Evolutionary conservation across 2,329 filamentous ascomycete genomes (phyloP), one percentile per base, ranked within the genome.

Genomic region (Colletotrichum sp.): DNA sequence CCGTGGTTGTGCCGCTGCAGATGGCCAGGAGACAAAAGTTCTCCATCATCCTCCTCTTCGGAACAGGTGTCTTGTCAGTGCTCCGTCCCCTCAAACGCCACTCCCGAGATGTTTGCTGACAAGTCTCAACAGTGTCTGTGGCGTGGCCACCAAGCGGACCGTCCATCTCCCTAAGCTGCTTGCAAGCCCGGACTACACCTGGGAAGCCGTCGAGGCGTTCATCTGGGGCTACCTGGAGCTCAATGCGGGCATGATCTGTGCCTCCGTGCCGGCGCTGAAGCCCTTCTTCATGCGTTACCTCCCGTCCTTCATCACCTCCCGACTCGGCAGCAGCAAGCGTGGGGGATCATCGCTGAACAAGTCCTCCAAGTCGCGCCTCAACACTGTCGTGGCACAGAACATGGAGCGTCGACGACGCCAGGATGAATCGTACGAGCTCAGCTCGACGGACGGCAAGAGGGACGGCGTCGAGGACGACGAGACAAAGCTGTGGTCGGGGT

Each of bases 81-180:
- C 28, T 15, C n/a, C 26, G 16, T 10, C 32, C 3, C 10, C 63
- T 2, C 26, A 8, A 28, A 4, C 10, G 18, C 3, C 18, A 12
- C 49, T 32, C 30, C 26, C 36, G 24, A 39, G 30, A 32, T n/a
- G 57, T 60, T 63, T 63, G 59, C 80, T 44, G 12, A 52, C 13
- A 18, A 57, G 34, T 39, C 24, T 28, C 55, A 49, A 10, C 21
- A 81, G 81, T 39, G 80, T 84, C 21, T 80, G 81, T 10, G 69
- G 79, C 3, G 81, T 82, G 6, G 80, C 82, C 13, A 82, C 82
- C 26, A 78, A 81, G 34, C 79, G 81, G 21, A 82, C 81, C 9
- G 59, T 80, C 26, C 79, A 82, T 59, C 79, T 82, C 2, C 75
- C 78, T 3, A 78, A 78, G 3, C 79, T 83, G 15, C 36, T 83